Evolutionary conservation across 106 monocot genomes (phyloP), one percentile per base, ranked within the genome.

Genomic region (Phalaenopsis aphrodite): DNA sequence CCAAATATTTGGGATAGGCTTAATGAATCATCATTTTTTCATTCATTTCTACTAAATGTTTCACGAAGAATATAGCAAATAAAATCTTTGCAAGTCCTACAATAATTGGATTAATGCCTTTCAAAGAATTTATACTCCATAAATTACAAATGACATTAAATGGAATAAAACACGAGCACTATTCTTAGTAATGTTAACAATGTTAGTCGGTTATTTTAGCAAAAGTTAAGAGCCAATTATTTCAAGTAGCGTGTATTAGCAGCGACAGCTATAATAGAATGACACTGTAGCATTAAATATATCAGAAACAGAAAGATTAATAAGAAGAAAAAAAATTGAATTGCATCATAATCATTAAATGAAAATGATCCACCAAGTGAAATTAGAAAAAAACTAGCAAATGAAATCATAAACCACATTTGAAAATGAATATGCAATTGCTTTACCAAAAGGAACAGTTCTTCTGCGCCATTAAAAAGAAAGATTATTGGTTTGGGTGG

Each of bases 391-490:
- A 69, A 69, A 69, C 15, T 14, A 69, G 9, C 23, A 69, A 39
- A 69, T 36, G 69, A 69, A 69, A 45, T 41, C 45, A 65, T 30
- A 42, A 41, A 58, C 12, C 23, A 38, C 78, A 39, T 78, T 57
- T 56, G 30, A 58, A 78, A 38, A 78, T 42, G 9, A 79, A 42
- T 72, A 12, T 42, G 46, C 23, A 77, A 64, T 42, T 38, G 2
- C 46, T 46, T 87, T 95, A 99, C 99, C 91, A 99, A 88, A 82
- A 95, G 91, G 82, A 93, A 99, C 42, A 99, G 79, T 85, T 99
- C 99, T 87, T 99, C 99, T 55, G 99, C 99, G 76, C 99, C 99
- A 85, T 99, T 99, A 78, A 95, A 99, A 78, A 99, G 99, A 85
- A 99, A 99, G 48, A 99, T 90, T 41, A 99, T 46, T 0, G 99